phyloP scores from a whole-genome alignment of 2,329 filamentous ascomycete species.

The Aotearoamyces nothofagi region DNA sequence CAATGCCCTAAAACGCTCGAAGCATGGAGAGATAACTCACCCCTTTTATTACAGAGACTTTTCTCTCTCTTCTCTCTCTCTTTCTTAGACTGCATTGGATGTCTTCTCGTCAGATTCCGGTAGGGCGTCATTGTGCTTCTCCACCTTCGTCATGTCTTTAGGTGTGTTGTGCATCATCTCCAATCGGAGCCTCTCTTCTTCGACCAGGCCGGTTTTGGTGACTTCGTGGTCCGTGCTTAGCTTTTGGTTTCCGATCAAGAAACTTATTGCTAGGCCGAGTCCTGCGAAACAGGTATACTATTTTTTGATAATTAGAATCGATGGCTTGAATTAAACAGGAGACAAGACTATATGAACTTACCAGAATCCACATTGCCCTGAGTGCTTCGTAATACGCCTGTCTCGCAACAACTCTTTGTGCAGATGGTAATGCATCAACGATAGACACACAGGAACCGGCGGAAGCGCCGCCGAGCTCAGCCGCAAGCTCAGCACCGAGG shows the following conservation, averaged over 20 bases:
- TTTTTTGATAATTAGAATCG: no score
- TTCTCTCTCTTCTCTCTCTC: no score
- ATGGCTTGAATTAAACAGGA: background rate
- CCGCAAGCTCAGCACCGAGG: slow-evolving; percentile 11
- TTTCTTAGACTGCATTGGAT: no score
- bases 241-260: slow-evolving; percentile 26
- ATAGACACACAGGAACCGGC: slow-evolving; percentile 16
- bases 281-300: slow-evolving; percentile 15
- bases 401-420: slow-evolving; percentile 10
- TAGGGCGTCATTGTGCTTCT: no score
- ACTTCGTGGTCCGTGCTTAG: slow-evolving; percentile 34
- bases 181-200: slow-evolving; percentile 5
- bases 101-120: no score
- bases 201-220: slow-evolving; percentile 29
- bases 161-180: no score
- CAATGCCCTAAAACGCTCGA: no score
- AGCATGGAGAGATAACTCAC: no score
- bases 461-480: slow-evolving; percentile 11
- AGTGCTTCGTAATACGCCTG: slow-evolving; percentile 12
- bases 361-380: slow-evolving; percentile 16
- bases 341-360: background rate
- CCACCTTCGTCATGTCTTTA: slow-evolving; percentile 3
- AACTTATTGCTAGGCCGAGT: slow-evolving; percentile 23
- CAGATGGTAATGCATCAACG: slow-evolving; percentile 10
- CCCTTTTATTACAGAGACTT: no score